Percentiles rank a stretch among this genome's conserved stretches.
Evolutionary conservation across 768 basidiomycete genomes (phyloP).

Genomic region (Symmetrospora coprosmae): DNA sequence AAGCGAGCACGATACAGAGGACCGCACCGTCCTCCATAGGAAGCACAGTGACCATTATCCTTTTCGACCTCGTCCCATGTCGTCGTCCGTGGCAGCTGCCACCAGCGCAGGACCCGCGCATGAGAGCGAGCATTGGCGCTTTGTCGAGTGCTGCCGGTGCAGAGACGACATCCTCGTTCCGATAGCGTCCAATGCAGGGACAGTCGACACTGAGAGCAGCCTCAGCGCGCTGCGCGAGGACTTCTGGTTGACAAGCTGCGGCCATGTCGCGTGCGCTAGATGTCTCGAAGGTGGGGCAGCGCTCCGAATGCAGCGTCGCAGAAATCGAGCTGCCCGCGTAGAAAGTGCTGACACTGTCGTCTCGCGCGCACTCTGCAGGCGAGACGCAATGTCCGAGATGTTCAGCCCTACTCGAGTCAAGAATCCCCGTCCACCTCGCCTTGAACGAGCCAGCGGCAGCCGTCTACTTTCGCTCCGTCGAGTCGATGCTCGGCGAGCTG

Average conservation of each 20-base stretch:
- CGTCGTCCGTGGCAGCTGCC: no score
- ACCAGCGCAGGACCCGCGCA: no score
- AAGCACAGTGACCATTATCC: no score
- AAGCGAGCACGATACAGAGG: no score
- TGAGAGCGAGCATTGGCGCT: constrained; percentile 1
- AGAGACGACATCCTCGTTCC: no score
- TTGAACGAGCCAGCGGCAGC: not conserved
- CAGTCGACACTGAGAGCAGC: not conserved
- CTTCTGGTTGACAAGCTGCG: constrained; percentile 9
- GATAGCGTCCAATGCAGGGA: not conserved
- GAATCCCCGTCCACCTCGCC: not conserved
- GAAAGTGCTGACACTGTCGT: not conserved
- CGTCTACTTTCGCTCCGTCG: not conserved
- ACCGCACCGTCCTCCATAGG: no score
- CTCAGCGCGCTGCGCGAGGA: not conserved
- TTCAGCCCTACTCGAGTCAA: not conserved
- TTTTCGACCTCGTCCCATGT: no score
- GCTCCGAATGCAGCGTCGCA: no score
- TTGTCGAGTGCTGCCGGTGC: constrained; percentile 16
- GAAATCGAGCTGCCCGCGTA: no score
- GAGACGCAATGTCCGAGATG: not conserved
- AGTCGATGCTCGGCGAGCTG: not conserved
- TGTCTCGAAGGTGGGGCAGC: constrained; percentile 16
- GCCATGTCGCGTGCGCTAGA: constrained; percentile 5
- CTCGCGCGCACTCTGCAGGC: not conserved